Evolutionary conservation across 2,329 filamentous ascomycete species (phyloP).

Genomic region (Onygenales sp.): DNA sequence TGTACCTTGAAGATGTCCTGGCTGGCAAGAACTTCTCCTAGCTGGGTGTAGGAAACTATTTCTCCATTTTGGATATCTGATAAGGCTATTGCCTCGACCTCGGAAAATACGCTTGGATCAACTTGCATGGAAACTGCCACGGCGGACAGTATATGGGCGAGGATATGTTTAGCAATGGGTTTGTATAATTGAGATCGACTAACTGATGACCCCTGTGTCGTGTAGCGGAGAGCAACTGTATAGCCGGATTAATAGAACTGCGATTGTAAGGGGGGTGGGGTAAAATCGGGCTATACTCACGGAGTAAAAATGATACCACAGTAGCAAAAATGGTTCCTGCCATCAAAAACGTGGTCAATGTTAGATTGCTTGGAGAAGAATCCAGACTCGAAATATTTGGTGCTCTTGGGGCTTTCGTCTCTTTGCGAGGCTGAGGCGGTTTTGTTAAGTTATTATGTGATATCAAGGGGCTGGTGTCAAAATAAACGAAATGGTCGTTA

Average conservation of each 20-base stretch:
- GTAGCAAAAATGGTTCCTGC: neutral
- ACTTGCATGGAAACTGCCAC: neutral
- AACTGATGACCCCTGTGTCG: neutral
- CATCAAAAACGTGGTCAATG: neutral
- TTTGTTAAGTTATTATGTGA: no score
- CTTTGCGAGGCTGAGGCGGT: no score
- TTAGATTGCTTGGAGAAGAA: neutral
- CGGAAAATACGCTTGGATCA: neutral
- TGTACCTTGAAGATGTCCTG: neutral
- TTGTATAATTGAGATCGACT: neutral
- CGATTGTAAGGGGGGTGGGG: no score
- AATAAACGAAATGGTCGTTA: no score
- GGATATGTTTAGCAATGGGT: neutral
- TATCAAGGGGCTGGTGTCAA: no score
- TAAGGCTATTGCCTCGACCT: neutral
- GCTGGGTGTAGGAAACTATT: neutral
- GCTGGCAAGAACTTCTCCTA: neutral
- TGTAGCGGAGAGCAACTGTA: no score
- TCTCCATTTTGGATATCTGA: neutral
- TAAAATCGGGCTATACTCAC: neutral
- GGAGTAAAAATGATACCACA: neutral
- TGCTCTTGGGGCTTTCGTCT: no score
- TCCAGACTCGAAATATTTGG: neutral
- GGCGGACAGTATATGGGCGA: neutral
- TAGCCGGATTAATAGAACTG: no score